These are phyloP conservation scores for Cornus kousa DNA, from an alignment of 148 eudicot genomes.

Conservation along the genomic window DNA sequence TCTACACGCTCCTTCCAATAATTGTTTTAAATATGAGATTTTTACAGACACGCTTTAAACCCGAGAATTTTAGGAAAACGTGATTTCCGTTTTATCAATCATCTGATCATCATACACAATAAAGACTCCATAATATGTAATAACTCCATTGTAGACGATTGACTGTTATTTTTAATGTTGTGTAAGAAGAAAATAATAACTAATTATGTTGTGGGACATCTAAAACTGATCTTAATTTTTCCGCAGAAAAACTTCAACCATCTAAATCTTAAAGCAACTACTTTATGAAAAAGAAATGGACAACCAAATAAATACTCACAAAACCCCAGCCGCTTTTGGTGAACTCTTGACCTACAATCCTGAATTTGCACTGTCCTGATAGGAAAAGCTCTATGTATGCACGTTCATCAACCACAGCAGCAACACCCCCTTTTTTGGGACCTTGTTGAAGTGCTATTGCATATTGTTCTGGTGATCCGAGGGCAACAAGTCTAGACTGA, in stretches of 20 bases:
- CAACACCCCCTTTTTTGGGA: conserved; percentile 48
- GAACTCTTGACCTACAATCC: conserved; percentile 82
- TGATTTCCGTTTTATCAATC: background rate
- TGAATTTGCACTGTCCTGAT: conserved; percentile 72
- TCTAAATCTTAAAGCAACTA: background rate
- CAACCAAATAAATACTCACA: conserved; percentile 47
- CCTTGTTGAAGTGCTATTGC: conserved; percentile 64
- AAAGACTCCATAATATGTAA: background rate
- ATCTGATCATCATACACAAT: background rate
- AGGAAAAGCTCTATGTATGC: conserved; percentile 82
- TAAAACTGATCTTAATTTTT: too few species aligned
- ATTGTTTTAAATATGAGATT: background rate
- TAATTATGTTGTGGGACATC: background rate
- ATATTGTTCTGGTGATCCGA: conserved; percentile 71
- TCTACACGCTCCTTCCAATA: background rate
- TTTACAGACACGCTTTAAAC: background rate
- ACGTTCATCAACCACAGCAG: conserved; percentile 86
- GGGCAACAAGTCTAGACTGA: conserved; percentile 60
- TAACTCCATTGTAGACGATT: background rate
- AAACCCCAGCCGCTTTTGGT: conserved; percentile 97
- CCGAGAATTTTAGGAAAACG: background rate
- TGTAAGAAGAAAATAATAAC: background rate
- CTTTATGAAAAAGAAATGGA: background rate
- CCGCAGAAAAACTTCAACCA: background rate
- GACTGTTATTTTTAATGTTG: background rate